These are phyloP conservation scores for Ajuga reptans DNA, from an alignment of 305 asterid species.

Conservation along the genomic window DNA sequence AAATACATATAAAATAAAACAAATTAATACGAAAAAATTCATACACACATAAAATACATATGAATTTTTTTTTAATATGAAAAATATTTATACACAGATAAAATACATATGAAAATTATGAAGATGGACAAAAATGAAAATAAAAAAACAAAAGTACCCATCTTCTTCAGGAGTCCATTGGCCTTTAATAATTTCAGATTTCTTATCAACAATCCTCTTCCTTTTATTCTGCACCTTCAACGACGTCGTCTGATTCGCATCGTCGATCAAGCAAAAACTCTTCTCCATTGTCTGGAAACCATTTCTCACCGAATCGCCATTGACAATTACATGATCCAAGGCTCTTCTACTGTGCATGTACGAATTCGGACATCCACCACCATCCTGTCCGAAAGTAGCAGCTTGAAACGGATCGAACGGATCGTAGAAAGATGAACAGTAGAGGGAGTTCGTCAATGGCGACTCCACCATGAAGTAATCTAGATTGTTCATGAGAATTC, in stretches of 20 bases:
- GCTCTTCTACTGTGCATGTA: constrained; percentile 13
- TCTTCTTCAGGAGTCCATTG: constrained; percentile 75
- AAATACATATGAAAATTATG: no score
- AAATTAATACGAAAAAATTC: no score
- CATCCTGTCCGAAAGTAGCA: constrained; percentile 5
- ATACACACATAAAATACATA: no score
- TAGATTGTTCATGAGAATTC: constrained; percentile 1
- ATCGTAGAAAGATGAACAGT: constrained; percentile 29
- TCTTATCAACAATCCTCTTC: constrained; percentile 24
- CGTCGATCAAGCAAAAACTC: background rate
- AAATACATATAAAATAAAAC: no score
- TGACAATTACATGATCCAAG: background rate
- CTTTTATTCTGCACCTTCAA: constrained; percentile 22
- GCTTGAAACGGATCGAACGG: constrained; percentile 42
- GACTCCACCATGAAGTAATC: constrained; percentile 19
- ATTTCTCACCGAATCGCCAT: background rate
- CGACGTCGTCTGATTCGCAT: background rate
- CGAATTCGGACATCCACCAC: background rate
- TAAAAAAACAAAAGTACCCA: constrained; percentile 31
- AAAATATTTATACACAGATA: no score
- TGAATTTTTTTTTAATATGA: no score
- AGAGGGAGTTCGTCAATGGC: background rate
- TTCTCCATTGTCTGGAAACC: constrained; percentile 16
- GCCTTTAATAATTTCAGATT: constrained; percentile 41
- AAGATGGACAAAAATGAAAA: background rate